A percentile compares a stretch with the other conserved stretches of the same genome.
Evolutionary conservation across 2,329 filamentous ascomycete species (phyloP).

Genomic region (Neonectria neomacrospora): DNA sequence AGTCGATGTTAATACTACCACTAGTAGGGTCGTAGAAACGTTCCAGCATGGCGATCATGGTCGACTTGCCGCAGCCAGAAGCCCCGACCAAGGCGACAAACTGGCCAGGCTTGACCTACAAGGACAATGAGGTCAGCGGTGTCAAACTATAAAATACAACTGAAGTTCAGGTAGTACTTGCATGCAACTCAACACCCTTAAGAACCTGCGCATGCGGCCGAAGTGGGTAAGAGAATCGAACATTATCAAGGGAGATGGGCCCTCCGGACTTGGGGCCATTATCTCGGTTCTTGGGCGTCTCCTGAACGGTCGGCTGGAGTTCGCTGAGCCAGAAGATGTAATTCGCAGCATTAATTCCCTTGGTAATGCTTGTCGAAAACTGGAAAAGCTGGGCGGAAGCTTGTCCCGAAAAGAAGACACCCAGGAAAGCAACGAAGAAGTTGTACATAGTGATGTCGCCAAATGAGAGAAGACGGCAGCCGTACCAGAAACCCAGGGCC

Average conservation of each 20-base stretch:
- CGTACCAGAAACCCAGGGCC: conserved; percentile 56
- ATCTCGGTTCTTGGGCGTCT: conserved; percentile 54
- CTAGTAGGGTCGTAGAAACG: conserved; percentile 56
- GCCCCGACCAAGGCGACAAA: conserved; percentile 65
- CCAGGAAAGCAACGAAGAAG: conserved; percentile 63
- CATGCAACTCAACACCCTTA: conserved; percentile 50
- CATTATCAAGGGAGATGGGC: conserved; percentile 60
- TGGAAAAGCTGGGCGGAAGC: conserved; percentile 55
- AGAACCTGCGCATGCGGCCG: conserved; percentile 55
- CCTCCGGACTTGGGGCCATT: conserved; percentile 49
- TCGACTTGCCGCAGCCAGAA: conserved; percentile 69
- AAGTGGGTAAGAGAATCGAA: conserved; percentile 73
- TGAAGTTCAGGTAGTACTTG: not conserved
- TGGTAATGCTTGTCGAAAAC: conserved; percentile 64
- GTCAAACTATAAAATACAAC: not conserved
- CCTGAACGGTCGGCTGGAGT: conserved; percentile 54
- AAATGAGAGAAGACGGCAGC: conserved; percentile 51
- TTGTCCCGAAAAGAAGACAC: conserved; percentile 59
- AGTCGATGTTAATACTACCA: conserved; percentile 60
- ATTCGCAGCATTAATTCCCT: conserved; percentile 60
- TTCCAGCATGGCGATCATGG: conserved; percentile 65
- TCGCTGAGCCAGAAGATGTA: conserved; percentile 62
- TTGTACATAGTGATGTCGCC: conserved; percentile 64
- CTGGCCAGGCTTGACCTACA: conserved; percentile 56
- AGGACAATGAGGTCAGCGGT: not conserved